Evolutionary conservation across 2,329 filamentous ascomycete genomes (phyloP), one percentile per base, ranked within the genome.

Genomic region (Pseudogymnoascus sp.): DNA sequence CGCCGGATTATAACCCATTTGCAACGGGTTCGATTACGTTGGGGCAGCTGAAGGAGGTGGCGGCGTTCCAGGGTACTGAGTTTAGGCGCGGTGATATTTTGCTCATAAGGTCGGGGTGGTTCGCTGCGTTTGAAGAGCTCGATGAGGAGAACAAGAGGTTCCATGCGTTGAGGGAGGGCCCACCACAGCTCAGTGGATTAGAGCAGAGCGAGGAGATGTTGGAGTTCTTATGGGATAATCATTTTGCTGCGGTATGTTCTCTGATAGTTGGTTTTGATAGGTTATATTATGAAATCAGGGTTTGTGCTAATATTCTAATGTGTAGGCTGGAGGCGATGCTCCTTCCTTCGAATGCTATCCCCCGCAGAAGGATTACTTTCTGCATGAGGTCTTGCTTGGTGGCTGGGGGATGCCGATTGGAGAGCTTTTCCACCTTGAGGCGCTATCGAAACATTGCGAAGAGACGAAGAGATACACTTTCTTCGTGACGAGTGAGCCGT

Each of bases 81-180:
- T 69, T 81, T 38, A 70, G 73, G 28, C 80, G 80, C 64, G 80
- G 81, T 4, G 81, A 82, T 66, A 78, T 83, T 60, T 69, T 83
- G 5, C 71, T 82, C 62, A 73, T 81, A 28, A 76, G 81, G 10
- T 76, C 70, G 69, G 78, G 80, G 25, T 82, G 34, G 34, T 37
- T 37, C 11, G 34, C 34, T 37, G 34, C 34, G 4, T 37, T 37
- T 14, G 34, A 37, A 14, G 34, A 37, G 1, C 34, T 37, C 5
- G 34, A 14, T 66, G 75, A 76, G 42, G 68, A 67, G 25, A 44
- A 69, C 36, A 76, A 76, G 75, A 73, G 73, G 5, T 40, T 56
- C 25, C 40, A 28, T 59, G 64, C 37, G 61, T 42, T 10, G 63
- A 67, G 44, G 44, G 14, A 21, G 16, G 69, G 76, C 69, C 60